Conservation (phyloP, 345 rosid genomes). For the Citrus medica region DNA sequence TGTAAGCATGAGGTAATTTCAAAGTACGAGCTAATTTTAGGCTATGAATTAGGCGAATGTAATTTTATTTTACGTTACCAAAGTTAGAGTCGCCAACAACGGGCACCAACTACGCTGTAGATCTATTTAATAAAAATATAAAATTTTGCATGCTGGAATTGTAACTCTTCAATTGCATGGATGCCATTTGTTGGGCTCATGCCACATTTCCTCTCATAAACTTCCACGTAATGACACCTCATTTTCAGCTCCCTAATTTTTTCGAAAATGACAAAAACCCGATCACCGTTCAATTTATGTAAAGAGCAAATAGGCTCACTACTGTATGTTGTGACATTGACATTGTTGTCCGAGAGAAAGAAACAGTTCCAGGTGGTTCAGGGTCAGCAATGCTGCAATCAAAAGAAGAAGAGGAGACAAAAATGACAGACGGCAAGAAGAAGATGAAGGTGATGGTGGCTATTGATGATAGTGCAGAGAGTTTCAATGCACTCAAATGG, state of each 20-base stretch:
- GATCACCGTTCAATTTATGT: background rate
- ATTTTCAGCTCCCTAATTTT: too few species aligned
- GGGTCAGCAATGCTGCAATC: conserved; percentile 19
- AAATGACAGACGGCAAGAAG: conserved; percentile 17
- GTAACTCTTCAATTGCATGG: conserved; percentile 22
- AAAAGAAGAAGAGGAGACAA: conserved; percentile 22
- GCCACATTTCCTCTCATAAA: background rate
- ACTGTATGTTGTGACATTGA: too few species aligned
- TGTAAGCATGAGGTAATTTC: too few species aligned
- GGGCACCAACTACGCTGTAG: too few species aligned
- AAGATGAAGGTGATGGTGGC: conserved; percentile 55
- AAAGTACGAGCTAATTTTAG: too few species aligned
- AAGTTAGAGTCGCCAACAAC: too few species aligned
- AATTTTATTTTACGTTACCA: too few species aligned
- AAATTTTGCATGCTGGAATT: conserved; percentile 1
- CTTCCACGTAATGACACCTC: conserved; percentile 13
- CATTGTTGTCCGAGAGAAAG: background rate
- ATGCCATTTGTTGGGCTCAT: conserved; percentile 10
- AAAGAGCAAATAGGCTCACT: background rate
- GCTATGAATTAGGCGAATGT: too few species aligned
- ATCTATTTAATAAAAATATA: too few species aligned
- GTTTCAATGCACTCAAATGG: conserved; percentile 67
- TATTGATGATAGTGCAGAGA: conserved; percentile 60
- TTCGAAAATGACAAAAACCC: background rate
- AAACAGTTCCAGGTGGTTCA: background rate